Evolutionary conservation across 768 basidiomycete genomes (phyloP).

Genomic region (Mycena sanguinolenta): DNA sequence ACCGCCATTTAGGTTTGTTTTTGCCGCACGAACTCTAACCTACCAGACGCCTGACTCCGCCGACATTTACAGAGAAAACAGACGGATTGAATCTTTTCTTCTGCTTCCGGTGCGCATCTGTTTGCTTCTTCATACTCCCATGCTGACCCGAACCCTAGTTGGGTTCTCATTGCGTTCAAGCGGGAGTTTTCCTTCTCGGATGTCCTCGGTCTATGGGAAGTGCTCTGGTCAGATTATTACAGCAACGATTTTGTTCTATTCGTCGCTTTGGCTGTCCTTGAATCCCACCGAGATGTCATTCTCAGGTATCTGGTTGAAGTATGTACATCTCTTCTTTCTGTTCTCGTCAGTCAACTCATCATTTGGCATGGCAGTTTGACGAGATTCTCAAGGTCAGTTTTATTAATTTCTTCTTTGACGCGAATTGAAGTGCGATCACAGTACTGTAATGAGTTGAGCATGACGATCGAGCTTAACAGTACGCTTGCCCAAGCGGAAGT

Average conservation of each 20-base stretch:
- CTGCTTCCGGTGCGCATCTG: conserved; percentile 87
- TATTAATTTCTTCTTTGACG: conserved; percentile 1
- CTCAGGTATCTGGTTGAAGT: conserved; percentile 96
- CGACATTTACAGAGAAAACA: conserved; percentile 81
- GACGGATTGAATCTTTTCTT: conserved; percentile 96
- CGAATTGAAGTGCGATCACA: conserved; percentile 42
- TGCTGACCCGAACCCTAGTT: conserved; percentile 57
- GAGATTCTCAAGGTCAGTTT: conserved; percentile 76
- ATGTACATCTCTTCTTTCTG: conserved; percentile 27
- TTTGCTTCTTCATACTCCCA: neutral
- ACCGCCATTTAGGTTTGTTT: conserved; percentile 84
- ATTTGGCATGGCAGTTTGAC: conserved; percentile 73
- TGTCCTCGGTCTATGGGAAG: conserved; percentile 93
- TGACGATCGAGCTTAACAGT: conserved; percentile 96
- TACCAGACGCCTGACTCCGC: neutral
- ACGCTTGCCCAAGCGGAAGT: conserved; percentile 98
- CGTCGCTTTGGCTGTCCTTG: conserved; percentile 92
- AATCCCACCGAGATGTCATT: conserved; percentile 96
- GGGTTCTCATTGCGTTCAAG: conserved; percentile 95
- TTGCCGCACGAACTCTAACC: neutral
- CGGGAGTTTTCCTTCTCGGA: conserved; percentile 96
- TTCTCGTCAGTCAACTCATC: conserved; percentile 18
- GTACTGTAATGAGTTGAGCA: conserved; percentile 96
- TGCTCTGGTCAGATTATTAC: conserved; percentile 93
- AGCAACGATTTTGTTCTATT: conserved; percentile 92